Conservation (phyloP, 306 rosid genomes). For the Vigna mungo region DNA sequence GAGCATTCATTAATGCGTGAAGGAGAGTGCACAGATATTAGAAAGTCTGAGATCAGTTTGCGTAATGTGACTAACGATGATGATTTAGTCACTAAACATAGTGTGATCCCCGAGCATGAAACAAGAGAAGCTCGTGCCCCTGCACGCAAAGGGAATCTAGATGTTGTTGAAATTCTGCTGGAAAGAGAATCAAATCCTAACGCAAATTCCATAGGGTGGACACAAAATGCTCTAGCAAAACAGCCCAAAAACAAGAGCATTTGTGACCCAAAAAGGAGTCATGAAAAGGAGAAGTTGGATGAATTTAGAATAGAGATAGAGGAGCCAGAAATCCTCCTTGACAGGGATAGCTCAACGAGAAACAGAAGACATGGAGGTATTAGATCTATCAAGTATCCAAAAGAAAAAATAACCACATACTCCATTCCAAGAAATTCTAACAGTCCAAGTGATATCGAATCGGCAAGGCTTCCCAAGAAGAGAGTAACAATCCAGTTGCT, state of each 20-base stretch:
- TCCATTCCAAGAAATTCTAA: slow-evolving; percentile 37
- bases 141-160: slow-evolving; percentile 48
- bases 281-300: slow-evolving; percentile 49
- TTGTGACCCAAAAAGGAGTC: slow-evolving; percentile 43
- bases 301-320: slow-evolving; percentile 65
- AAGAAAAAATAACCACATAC: slow-evolving; percentile 40
- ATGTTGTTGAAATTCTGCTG: slow-evolving; percentile 59
- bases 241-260: slow-evolving; percentile 54
- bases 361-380: slow-evolving; percentile 46
- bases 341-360: slow-evolving; percentile 44
- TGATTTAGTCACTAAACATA: slow-evolving; percentile 35
- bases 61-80: slow-evolving; percentile 42
- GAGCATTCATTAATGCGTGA: slow-evolving; percentile 45
- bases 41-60: slow-evolving; percentile 40
- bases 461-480: slow-evolving; percentile 52
- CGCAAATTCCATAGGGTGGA: slow-evolving; percentile 52
- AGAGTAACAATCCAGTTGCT: slow-evolving; percentile 75
- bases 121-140: slow-evolving; percentile 51
- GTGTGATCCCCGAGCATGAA: slow-evolving; percentile 42
- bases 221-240: slow-evolving; percentile 48
- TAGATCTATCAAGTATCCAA: slow-evolving; percentile 43
- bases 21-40: slow-evolving; percentile 38
- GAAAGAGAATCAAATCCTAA: slow-evolving; percentile 56
- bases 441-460: slow-evolving; percentile 44
- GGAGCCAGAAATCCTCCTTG: slow-evolving; percentile 50